Percentiles rank a stretch among this genome's conserved stretches.
Evolutionary conservation across 179 eudicot species (phyloP).

Genomic region (Vitellaria paradoxa): DNA sequence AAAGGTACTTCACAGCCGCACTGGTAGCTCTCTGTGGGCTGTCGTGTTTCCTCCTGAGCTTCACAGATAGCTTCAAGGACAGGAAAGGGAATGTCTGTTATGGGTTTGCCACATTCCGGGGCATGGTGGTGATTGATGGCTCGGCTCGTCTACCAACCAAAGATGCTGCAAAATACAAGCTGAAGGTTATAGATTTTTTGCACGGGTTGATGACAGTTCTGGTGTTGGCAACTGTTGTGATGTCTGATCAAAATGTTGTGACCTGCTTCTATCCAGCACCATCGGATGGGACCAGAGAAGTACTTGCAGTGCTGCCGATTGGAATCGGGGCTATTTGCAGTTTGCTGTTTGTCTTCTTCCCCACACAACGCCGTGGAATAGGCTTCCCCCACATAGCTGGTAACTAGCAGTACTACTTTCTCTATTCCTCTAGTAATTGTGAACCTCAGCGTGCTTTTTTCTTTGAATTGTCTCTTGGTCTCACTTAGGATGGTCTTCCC

Average conservation of each 20-base stretch:
- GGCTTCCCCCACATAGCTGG: constrained; percentile 67
- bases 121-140: constrained; percentile 81
- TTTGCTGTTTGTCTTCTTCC: constrained; percentile 69
- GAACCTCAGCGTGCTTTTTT: not conserved
- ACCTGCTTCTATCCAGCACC: constrained; percentile 70
- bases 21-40: constrained; percentile 58
- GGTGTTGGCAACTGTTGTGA: constrained; percentile 67
- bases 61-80: constrained; percentile 52
- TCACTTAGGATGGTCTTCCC: no score
- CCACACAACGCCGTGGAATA: constrained; percentile 70
- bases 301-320: constrained; percentile 60
- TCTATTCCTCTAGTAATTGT: not conserved
- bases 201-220: constrained; percentile 72
- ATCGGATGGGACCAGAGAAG: constrained; percentile 41
- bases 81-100: constrained; percentile 48
- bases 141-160: constrained; percentile 44
- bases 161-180: constrained; percentile 42
- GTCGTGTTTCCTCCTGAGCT: constrained; percentile 41
- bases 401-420: constrained; percentile 12
- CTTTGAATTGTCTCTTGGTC: no score
- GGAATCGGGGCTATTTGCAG: constrained; percentile 72
- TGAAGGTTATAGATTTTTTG: constrained; percentile 58
- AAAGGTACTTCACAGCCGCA: constrained; percentile 36
- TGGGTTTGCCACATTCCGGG: constrained; percentile 60
- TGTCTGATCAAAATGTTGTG: constrained; percentile 71